Evolutionary conservation across 192 early-diverging fungal species (phyloP), one percentile per base, ranked within the genome.

Genomic region (Coemansia sp.): DNA sequence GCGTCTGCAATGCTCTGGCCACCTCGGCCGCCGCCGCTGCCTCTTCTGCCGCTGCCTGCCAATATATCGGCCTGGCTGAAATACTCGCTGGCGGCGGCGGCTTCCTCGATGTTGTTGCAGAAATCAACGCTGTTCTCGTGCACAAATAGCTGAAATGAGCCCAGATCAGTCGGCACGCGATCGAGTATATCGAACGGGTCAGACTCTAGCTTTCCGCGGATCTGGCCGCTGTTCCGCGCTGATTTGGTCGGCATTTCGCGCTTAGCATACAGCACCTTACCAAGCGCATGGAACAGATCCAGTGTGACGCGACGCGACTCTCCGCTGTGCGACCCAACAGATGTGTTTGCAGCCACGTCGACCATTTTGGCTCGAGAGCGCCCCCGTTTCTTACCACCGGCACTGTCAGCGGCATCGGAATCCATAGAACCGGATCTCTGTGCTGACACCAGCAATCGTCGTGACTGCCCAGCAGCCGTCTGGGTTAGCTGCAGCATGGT

Each of bases 261-360:
- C 72, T 88, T 87, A 37, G 86, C 86, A 58, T 87, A 86, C 17
- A 90, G 55, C 0, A 90, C 81, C 64, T 88, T 89, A n/a, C 86
- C 89, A 17, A 88, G 69, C 1, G 89, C 88, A 43, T 90, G 89
- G 41, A 90, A 90, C 39, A 89, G 53, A 18, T 85, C 85, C 14
- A 90, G 77, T 5, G 79, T 45, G 0, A 79, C 70, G 8, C 71
- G 68, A 28, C 72, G 70, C 4, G 68, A 33, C 53, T 74, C 70
- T 37, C 64, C 58, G 20, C 34, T 53, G 51, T 48, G 14, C 14
- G 45, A 48, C 5, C 12, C 39, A 12, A 36, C 43, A 17, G 55
- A 34, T 59, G 56, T 22, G 18, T 4, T 12, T 48, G 45, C 9
- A 8, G 14, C 14, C 45, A 48, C 45, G 17, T 48, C 45, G 12